Conservation (phyloP, 768 basidiomycete genomes). For the Cystofilobasidium bisporidii region DNA sequence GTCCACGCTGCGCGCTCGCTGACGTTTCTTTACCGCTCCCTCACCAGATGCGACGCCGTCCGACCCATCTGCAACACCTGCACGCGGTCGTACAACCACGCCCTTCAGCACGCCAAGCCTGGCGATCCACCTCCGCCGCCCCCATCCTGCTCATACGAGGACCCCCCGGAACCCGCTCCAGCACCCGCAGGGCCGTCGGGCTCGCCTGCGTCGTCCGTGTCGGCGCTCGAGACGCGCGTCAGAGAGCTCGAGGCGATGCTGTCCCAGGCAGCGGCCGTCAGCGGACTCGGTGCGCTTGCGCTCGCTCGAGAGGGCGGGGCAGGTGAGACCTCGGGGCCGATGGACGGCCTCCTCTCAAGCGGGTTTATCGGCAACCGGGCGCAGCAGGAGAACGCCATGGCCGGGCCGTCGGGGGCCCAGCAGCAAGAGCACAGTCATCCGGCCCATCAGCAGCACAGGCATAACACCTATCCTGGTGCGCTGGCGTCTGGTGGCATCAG, state of each 20-base stretch:
- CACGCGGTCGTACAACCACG: conserved; percentile 12
- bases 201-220: neutral
- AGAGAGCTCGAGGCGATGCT: neutral
- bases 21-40: neutral
- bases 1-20: conserved; percentile 44
- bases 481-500: too few species aligned
- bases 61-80: conserved; percentile 5
- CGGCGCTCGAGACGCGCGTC: neutral
- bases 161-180: neutral
- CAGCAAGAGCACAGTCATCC: too few species aligned
- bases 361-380: too few species aligned
- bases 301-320: neutral
- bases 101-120: neutral
- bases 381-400: too few species aligned
- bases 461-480: too few species aligned
- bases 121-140: neutral
- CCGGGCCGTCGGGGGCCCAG: too few species aligned
- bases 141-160: neutral
- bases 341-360: neutral
- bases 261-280: neutral
- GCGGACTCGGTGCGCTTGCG: neutral
- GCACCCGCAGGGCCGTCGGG: neutral
- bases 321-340: neutral
- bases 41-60: conserved; percentile 11
- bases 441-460: too few species aligned